Percentiles rank a stretch among this genome's conserved stretches.
Conservation (phyloP, 345 rosid species). For the Salix caprea region DNA sequence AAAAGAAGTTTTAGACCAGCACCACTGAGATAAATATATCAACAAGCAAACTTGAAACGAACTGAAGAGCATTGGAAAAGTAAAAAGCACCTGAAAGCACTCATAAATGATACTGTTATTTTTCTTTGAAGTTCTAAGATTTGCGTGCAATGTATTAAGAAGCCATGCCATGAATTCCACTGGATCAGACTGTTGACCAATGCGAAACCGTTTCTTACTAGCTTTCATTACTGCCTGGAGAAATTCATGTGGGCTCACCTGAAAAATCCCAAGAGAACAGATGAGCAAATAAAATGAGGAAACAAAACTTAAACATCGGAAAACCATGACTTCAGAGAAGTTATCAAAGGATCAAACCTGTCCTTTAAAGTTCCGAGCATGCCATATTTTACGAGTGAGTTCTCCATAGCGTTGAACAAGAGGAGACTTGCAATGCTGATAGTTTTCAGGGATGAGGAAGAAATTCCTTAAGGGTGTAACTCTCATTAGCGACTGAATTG, state of each 20-base stretch:
- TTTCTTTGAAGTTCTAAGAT: constrained; percentile 60
- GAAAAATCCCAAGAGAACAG: constrained; percentile 16
- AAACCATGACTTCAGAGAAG: constrained; percentile 8
- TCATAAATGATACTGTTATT: constrained; percentile 70
- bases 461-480: constrained; percentile 86
- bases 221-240: constrained; percentile 97
- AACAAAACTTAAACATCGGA: neutral
- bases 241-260: constrained; percentile 99
- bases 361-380: constrained; percentile 93
- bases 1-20: constrained; percentile 11
- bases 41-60: neutral
- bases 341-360: constrained; percentile 49
- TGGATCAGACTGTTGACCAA: constrained; percentile 91
- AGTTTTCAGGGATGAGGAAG: constrained; percentile 89
- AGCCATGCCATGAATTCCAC: constrained; percentile 98
- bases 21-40: neutral
- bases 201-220: constrained; percentile 78
- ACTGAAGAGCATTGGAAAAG: neutral
- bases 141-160: constrained; percentile 76
- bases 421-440: constrained; percentile 68
- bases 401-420: constrained; percentile 95
- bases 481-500: constrained; percentile 91
- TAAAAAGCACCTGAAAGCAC: constrained; percentile 76
- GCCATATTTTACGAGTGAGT: constrained; percentile 93
- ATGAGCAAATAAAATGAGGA: neutral